Base-by-base conservation (phyloP, 257 asterid species). In the Prunella vulgaris region DNA sequence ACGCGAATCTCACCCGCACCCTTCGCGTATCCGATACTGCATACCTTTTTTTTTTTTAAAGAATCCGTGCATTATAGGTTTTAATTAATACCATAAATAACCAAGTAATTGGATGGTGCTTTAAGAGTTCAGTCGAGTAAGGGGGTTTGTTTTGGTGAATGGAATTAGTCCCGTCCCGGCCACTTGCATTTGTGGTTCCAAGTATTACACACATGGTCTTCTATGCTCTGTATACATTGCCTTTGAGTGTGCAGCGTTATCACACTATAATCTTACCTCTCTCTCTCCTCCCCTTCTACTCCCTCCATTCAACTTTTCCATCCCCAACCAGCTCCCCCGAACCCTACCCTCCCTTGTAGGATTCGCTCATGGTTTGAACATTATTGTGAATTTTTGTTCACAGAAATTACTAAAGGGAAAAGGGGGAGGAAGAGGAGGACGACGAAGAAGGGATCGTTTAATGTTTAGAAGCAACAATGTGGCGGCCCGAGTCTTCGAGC, bases 381-480 rank as follows among this genome's bases (percentile, higher is more conserved):
- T 37, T 35, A 37, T 37, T 25, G 21, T 22, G 49, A 49, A 13
- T 38, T 56, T 14, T 4, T 5, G 21, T 52, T 17, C 20, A 8
- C 65, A 44, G 8, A 28, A 42, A 14, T 15, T 17, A 32, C 14
- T 25, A 1, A 25, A 25, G 28, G n/a, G n/a, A 4, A 15, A 15
- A 13, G 35, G 6, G 10, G 13, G 15, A 60, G 1, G 14, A 6
- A 8, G 4, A 48, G 12, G 14, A 20, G 5, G 28, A 58, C 51
- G 28, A n/a, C 3, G 25, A 24, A 24, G 15, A 22, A 21, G 30
- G 40, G 73, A 72, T 68, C 70, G 69, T 33, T 85, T 84, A 49
- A 94, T 94, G 99, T 90, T 84, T 86, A 89, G 82, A 86, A 91
- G 90, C 82, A 91, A 83, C 80, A 94, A 94, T 86, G 93, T 94